These are phyloP conservation scores for Paecilomyces sp. DNA, from an alignment of 2,329 filamentous ascomycete genomes.

Conservation along the genomic window DNA sequence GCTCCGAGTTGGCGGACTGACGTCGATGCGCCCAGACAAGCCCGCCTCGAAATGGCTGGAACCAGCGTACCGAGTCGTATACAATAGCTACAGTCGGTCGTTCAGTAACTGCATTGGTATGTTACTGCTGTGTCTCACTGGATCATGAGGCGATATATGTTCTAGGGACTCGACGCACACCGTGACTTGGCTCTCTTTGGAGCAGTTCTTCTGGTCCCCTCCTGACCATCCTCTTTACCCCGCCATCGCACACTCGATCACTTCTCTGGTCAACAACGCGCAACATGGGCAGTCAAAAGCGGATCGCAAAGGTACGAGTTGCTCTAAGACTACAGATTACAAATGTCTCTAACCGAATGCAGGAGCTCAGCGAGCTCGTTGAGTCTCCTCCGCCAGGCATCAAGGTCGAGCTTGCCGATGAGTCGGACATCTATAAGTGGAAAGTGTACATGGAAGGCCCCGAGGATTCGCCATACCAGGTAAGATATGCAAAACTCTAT, in stretches of 20 bases:
- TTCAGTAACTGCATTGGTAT: background rate
- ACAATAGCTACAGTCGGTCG: background rate
- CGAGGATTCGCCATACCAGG: slow-evolving; percentile 56
- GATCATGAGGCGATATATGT: background rate
- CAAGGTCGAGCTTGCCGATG: slow-evolving; percentile 50
- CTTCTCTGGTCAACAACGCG: slow-evolving; percentile 9
- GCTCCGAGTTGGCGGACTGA: slow-evolving; percentile 8
- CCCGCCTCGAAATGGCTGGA: background rate
- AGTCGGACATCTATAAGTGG: slow-evolving; percentile 62
- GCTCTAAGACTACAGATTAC: background rate
- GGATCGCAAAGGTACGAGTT: slow-evolving; percentile 37
- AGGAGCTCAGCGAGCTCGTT: slow-evolving; percentile 58
- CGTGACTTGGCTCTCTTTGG: background rate
- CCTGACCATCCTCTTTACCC: background rate
- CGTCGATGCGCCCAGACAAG: slow-evolving; percentile 9
- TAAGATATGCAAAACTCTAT: slow-evolving; percentile 30
- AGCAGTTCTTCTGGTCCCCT: background rate
- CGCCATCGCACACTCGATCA: slow-evolving; percentile 1
- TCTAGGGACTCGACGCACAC: background rate
- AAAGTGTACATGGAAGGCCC: slow-evolving; percentile 61
- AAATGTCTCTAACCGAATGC: slow-evolving; percentile 2
- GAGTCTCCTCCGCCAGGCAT: slow-evolving; percentile 51
- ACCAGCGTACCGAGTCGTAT: background rate
- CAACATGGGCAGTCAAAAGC: slow-evolving; percentile 38
- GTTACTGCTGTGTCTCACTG: background rate